phyloP scores from a whole-genome alignment of 2,329 filamentous ascomycete genomes.

The Sporothrix luriei region DNA sequence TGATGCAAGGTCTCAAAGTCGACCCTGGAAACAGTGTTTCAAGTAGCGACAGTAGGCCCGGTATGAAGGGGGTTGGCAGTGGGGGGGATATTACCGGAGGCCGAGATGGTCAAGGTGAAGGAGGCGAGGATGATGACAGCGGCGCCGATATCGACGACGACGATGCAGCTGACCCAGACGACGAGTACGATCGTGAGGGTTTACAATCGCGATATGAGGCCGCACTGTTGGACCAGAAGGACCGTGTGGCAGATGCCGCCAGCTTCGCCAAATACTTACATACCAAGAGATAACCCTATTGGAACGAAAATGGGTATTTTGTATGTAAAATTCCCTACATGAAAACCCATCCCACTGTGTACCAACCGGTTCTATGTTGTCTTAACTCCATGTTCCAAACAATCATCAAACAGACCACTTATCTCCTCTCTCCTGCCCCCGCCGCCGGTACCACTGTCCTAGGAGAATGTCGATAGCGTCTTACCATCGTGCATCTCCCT shows the following conservation, averaged over 20 bases:
- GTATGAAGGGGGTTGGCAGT: conserved; percentile 36
- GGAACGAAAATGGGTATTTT: not conserved
- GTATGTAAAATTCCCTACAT: not conserved
- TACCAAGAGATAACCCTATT: conserved; percentile 42
- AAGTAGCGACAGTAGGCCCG: conserved; percentile 40
- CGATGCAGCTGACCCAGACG: conserved; percentile 60
- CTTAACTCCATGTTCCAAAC: conserved; percentile 28
- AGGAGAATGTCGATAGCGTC: not conserved
- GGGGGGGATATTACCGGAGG: conserved; percentile 3
- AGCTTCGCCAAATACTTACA: conserved; percentile 65
- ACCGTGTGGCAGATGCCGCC: conserved; percentile 57
- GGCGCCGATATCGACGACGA: conserved; percentile 57
- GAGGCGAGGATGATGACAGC: conserved; percentile 46
- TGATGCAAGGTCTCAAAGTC: conserved; percentile 87
- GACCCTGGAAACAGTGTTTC: not conserved
- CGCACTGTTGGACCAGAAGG: conserved; percentile 62
- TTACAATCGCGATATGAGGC: conserved; percentile 76
- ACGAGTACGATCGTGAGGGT: conserved; percentile 64
- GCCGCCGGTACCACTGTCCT: not conserved
- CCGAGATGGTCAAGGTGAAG: conserved; percentile 44
- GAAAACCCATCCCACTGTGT: not conserved
- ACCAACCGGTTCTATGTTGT: conserved; percentile 1
- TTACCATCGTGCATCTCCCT: not conserved
- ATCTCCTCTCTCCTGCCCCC: too few relatives aligned
- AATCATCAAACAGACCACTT: not conserved